phyloP scores from a whole-genome alignment of 1,284 basidiomycete genomes.

The Puccinia novopanici region DNA sequence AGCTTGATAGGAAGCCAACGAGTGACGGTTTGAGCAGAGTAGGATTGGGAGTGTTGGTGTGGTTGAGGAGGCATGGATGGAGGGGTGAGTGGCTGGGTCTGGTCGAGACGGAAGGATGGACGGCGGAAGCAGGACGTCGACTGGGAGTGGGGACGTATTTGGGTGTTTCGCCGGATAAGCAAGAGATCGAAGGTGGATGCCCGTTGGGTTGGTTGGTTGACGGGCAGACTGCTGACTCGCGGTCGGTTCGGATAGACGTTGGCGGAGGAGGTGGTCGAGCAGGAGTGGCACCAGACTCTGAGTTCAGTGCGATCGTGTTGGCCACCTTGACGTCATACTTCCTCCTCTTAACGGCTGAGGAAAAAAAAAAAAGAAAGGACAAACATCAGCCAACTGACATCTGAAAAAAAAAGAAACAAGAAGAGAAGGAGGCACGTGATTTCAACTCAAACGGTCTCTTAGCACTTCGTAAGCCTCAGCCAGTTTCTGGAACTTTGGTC shows the following conservation, averaged over 20 bases:
- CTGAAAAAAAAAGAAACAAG: not conserved
- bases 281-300: not conserved
- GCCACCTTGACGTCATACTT: constrained; percentile 30
- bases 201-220: constrained; percentile 12
- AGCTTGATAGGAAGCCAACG: not conserved
- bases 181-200: constrained; percentile 24
- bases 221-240: not conserved
- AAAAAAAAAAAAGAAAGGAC: not conserved
- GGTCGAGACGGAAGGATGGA: not conserved
- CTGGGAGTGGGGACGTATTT: constrained; percentile 9
- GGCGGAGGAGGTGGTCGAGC: not conserved
- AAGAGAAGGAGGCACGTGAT: not conserved
- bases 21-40: not conserved
- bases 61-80: not conserved
- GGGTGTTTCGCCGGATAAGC: constrained; percentile 24
- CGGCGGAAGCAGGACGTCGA: not conserved
- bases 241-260: constrained; percentile 1
- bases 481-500: constrained; percentile 35
- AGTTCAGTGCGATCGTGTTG: not conserved
- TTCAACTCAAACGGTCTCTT: constrained; percentile 36
- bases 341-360: constrained; percentile 9
- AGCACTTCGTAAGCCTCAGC: constrained; percentile 33
- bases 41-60: not conserved
- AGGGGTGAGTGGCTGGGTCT: not conserved
- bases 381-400: not conserved